A percentile compares a stretch with the other conserved stretches of the same genome.
These are phyloP conservation scores for Trypanosoma cruzi DNA, from an alignment of 208 protist genomes.

Conservation along the genomic window DNA sequence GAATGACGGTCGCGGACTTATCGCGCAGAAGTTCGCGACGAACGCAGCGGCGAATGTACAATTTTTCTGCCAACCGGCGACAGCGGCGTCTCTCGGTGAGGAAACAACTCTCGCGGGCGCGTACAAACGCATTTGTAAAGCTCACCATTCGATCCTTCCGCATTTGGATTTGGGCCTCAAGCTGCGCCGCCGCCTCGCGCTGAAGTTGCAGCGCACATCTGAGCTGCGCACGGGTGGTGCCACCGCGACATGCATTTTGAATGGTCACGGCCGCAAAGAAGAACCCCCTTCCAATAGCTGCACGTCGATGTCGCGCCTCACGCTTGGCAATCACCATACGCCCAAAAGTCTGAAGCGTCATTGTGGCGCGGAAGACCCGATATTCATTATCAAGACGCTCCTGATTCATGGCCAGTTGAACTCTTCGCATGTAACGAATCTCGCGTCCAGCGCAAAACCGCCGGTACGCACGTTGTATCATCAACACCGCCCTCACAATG, in stretches of 20 bases:
- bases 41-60: conserved; percentile 33
- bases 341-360: conserved; percentile 50
- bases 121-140: conserved; percentile 15
- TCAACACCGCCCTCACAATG: conserved; percentile 38
- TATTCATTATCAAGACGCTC: conserved; percentile 50
- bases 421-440: conserved; percentile 55
- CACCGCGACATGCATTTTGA: conserved; percentile 42
- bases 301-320: conserved; percentile 33
- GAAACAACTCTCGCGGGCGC: conserved; percentile 5
- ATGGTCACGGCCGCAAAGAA: conserved; percentile 44
- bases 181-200: neutral
- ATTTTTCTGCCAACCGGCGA: conserved; percentile 39
- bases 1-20: conserved; percentile 40
- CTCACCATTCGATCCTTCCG: conserved; percentile 9
- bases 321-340: conserved; percentile 51
- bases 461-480: conserved; percentile 50
- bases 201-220: neutral
- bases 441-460: conserved; percentile 46
- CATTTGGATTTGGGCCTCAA: neutral
- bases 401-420: conserved; percentile 34
- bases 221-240: conserved; percentile 25
- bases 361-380: conserved; percentile 28
- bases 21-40: conserved; percentile 43
- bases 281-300: conserved; percentile 46
- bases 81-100: conserved; percentile 10